Evolutionary conservation across 2,329 filamentous ascomycete species (phyloP), one percentile per base, ranked within the genome.

Genomic region (Xylaria sp.): DNA sequence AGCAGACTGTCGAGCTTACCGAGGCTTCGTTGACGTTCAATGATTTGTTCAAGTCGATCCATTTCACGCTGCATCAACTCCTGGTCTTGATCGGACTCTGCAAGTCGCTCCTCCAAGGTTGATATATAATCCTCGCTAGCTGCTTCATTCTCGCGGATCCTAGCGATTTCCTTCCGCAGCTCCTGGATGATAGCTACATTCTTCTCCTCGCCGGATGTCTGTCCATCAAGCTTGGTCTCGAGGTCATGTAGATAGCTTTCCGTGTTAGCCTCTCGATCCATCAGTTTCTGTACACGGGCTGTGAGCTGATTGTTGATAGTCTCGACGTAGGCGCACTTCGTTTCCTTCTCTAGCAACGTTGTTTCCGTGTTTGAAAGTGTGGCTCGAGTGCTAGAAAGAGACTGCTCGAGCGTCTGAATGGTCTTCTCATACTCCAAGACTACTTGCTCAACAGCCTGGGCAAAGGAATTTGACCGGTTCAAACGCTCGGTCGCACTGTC

Each of bases 361-460:
- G 94, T 96, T 79, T 99, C 97, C 0, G 92, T 94, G 71, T 84
- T 91, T 12, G 96, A 92, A 32, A 99, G 85, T 0, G 93, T 93
- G 40, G 92, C 87, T 66, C 96, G 89, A 1, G 96, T 98, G 76
- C 90, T 96, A 0, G 94, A 94, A 16, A 99, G 87, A 1, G 94
- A 98, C 60, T 94, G 90, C 80, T 99, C 96, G 18, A 99, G 87
- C 62, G 89, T 92, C 79, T 98, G 94, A 59, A 99, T 99, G 0
- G 97, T 99, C 85, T 97, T 98, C 80, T 99, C 97, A 78, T 99
- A 99, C 81, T 99, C 96, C 58, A 98, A 84, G 2, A 99, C 93
- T 25, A 99, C 93, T 77, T 97, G 93, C 77, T 99, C 96, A 23
- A 99, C 95, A 32, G 95, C 95, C 78, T 97, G 92, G 1, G 95